Evolutionary conservation across 768 basidiomycete species (phyloP).

Genomic region (Suillus alpinus): DNA sequence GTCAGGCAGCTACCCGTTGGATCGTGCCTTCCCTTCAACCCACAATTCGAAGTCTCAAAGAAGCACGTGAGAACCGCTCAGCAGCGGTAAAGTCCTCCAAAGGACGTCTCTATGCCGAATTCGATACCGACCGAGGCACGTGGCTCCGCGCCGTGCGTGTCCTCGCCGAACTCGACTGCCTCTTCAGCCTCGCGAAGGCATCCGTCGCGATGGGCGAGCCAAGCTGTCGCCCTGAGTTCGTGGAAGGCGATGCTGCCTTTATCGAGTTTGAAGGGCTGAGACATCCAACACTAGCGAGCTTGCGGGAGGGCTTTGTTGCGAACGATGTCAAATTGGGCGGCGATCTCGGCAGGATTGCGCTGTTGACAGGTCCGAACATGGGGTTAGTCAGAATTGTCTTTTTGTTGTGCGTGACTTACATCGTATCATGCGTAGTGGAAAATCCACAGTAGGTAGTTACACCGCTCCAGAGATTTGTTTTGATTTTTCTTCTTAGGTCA

Average conservation of each 20-base stretch:
- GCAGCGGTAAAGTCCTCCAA: slow-evolving; percentile 83
- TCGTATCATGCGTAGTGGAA: slow-evolving; percentile 48
- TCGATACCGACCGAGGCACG: slow-evolving; percentile 73
- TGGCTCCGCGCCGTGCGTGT: slow-evolving; percentile 86
- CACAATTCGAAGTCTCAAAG: slow-evolving; percentile 81
- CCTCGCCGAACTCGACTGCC: slow-evolving; percentile 93
- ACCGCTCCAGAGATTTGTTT: neutral
- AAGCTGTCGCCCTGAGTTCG: slow-evolving; percentile 85
- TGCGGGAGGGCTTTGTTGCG: slow-evolving; percentile 84
- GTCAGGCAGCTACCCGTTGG: slow-evolving; percentile 73
- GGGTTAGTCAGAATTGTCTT: slow-evolving; percentile 49
- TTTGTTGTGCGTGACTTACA: slow-evolving; percentile 1
- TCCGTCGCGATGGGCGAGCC: slow-evolving; percentile 92
- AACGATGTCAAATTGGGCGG: slow-evolving; percentile 89
- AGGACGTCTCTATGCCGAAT: slow-evolving; percentile 72
- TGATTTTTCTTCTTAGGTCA: slow-evolving; percentile 43
- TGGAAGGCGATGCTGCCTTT: slow-evolving; percentile 76
- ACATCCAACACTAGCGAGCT: slow-evolving; percentile 75
- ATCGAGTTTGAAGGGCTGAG: slow-evolving; percentile 87
- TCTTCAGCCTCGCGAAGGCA: slow-evolving; percentile 87
- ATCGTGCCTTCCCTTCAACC: slow-evolving; percentile 67
- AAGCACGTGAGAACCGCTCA: slow-evolving; percentile 86
- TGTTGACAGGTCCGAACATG: slow-evolving; percentile 91
- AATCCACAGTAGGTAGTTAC: slow-evolving; percentile 57
- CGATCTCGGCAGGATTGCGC: slow-evolving; percentile 66